Evolutionary conservation across 2,329 filamentous ascomycete genomes (phyloP), one percentile per base, ranked within the genome.

Genomic region (Sporothrix luriei): DNA sequence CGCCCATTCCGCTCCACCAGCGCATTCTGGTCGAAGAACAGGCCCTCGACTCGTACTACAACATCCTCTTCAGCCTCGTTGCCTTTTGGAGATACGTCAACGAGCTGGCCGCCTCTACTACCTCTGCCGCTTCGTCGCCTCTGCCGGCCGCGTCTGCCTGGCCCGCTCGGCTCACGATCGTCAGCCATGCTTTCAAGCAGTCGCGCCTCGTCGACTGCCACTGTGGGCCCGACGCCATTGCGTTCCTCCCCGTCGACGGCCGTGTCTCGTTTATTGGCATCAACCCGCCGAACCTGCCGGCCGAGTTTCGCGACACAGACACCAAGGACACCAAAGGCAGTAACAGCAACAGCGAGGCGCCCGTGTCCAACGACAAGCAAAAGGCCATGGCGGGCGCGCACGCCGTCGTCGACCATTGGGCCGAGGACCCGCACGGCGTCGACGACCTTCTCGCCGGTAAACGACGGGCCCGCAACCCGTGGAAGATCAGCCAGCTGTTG

Each of bases 1-100:
- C 80, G 70, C 73, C 43, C 10, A 64, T 69, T 38, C 66, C 68
- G 26, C 70, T 72, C 9, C 66, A 69, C 11, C 68, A 21, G n/a
- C 81, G 82, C 29, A 80, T 92, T 21, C 76, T 87, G 0, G 76
- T 87, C 2, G 93, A 97, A 76, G 85, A 89, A 10, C 84, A 86
- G 68, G 92, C 94, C 0, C 88, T 94, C 1, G 94, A 97, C 78
- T 94, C 91, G 1, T 94, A 92, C 76, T 90, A 93, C 76, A 97
- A 97, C 76, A 80, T 97, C 5, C 80, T 97, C 19, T 93, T 94
- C 77, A 90, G 90, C 14, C 81, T 97, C 2, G 74, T 82, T 19
- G 76, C 80, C 48, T 88, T 87, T 75, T 82, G 90, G 72, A 81
- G 83, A 3, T 46, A 49, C 13, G n/a, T n/a, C 7, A 2, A 52